These are phyloP conservation scores for Mycena olivaceomarginata DNA, from an alignment of 768 basidiomycete genomes.

Conservation along the genomic window DNA sequence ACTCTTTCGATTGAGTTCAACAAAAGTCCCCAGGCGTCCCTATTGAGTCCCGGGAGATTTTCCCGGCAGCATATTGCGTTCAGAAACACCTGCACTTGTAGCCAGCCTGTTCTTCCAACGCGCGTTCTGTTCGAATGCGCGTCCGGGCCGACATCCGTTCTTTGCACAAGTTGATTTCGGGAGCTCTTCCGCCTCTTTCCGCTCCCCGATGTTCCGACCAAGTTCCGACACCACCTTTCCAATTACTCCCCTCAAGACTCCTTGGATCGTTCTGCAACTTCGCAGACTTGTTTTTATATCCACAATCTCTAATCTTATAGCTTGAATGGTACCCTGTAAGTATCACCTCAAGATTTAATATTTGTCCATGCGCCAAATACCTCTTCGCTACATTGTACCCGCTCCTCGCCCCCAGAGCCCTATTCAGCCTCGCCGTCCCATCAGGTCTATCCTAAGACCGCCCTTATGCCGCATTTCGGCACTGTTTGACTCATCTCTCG, in stretches of 20 bases:
- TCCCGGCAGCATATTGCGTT: no score
- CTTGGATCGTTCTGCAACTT: not conserved
- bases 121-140: no score
- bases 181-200: not conserved
- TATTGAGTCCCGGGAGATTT: no score
- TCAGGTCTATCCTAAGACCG: conserved; percentile 2
- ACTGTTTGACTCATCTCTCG: not conserved
- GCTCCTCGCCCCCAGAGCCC: not conserved
- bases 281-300: not conserved
- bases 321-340: not conserved
- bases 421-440: not conserved
- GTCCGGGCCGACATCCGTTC: not conserved
- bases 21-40: no score
- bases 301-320: not conserved
- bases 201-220: not conserved
- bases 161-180: not conserved
- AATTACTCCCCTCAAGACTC: not conserved
- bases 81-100: no score
- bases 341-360: not conserved
- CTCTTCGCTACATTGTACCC: not conserved
- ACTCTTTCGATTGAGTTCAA: no score
- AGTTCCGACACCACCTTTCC: not conserved
- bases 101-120: no score
- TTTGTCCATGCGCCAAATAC: not conserved
- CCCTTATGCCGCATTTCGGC: not conserved